Percentiles rank a stretch among this genome's conserved stretches.
phyloP scores from a whole-genome alignment of 2,329 filamentous ascomycete species.

The Fusarium siculi region DNA sequence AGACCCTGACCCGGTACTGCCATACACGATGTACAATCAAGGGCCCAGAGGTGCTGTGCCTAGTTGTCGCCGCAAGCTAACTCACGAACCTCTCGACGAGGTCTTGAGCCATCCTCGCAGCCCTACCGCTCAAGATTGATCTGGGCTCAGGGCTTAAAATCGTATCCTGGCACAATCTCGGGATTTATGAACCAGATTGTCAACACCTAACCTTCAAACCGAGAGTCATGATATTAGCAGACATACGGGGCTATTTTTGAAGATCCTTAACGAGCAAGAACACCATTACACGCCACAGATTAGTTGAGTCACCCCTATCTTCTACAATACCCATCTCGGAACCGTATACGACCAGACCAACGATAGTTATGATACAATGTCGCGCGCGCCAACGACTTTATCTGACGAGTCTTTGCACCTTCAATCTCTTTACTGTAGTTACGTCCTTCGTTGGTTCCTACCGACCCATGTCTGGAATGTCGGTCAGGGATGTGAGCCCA shows the following conservation, averaged over 20 bases:
- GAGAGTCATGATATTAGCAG: constrained; percentile 10
- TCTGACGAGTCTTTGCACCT: constrained; percentile 46
- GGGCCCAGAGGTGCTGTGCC: constrained; percentile 38
- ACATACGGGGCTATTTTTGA: constrained; percentile 7
- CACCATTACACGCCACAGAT: constrained; percentile 22
- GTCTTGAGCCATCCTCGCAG: constrained; percentile 39
- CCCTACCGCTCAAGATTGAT: constrained; percentile 35
- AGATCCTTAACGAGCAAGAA: not conserved
- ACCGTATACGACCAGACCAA: constrained; percentile 38
- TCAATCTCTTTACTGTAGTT: constrained; percentile 46
- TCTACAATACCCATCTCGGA: constrained; percentile 21
- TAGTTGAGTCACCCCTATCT: constrained; percentile 26
- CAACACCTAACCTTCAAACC: constrained; percentile 4
- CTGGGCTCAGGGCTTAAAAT: constrained; percentile 24
- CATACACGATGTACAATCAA: constrained; percentile 40
- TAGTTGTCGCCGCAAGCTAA: constrained; percentile 29
- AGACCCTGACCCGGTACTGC: constrained; percentile 44
- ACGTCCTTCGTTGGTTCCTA: constrained; percentile 45
- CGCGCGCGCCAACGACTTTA: constrained; percentile 35
- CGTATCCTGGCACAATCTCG: constrained; percentile 28
- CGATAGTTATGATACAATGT: constrained; percentile 39
- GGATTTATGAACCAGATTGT: constrained; percentile 19
- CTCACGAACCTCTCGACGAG: constrained; percentile 34
- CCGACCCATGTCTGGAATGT: constrained; percentile 44
- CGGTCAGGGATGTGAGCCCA: constrained; percentile 47